A percentile compares a stretch with the other conserved stretches of the same genome.
phyloP scores from a whole-genome alignment of 257 asterid genomes.

The Schizonepeta tenuifolia region DNA sequence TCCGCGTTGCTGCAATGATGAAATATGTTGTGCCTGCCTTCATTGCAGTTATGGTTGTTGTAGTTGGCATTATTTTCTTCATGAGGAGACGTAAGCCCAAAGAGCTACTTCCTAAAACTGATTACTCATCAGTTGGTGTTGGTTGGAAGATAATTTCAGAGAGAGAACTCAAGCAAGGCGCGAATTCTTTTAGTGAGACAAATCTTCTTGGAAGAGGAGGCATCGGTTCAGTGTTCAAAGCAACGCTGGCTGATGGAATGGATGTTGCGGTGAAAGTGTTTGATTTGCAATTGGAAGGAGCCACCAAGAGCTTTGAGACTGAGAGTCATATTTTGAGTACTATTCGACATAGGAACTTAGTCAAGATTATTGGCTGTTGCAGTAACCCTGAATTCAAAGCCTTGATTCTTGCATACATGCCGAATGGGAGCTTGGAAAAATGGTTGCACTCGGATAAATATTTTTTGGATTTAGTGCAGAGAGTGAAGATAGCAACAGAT shows the following conservation, averaged over 20 bases:
- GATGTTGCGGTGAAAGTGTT: neutral
- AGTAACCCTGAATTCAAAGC: neutral
- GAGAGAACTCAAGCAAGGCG: neutral
- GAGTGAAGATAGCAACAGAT: neutral
- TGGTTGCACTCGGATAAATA: neutral
- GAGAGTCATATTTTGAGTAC: neutral
- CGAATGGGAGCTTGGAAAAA: constrained; percentile 11
- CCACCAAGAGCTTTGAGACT: neutral
- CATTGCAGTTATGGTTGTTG: neutral
- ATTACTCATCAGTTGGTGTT: neutral
- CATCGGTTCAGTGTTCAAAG: neutral
- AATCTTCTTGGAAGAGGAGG: neutral
- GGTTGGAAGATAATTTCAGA: neutral
- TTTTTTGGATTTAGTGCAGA: neutral
- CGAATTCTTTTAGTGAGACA: neutral
- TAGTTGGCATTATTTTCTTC: neutral
- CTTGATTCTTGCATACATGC: constrained; percentile 12
- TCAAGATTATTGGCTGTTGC: neutral
- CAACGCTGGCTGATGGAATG: neutral
- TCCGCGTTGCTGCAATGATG: neutral
- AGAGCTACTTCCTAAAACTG: neutral
- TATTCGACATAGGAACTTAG: neutral
- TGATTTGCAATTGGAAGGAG: neutral
- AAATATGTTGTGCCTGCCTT: neutral
- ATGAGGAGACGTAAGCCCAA: neutral